These are phyloP conservation scores for Fraxinus paxiana DNA, from an alignment of 305 asterid genomes.

Conservation along the genomic window DNA sequence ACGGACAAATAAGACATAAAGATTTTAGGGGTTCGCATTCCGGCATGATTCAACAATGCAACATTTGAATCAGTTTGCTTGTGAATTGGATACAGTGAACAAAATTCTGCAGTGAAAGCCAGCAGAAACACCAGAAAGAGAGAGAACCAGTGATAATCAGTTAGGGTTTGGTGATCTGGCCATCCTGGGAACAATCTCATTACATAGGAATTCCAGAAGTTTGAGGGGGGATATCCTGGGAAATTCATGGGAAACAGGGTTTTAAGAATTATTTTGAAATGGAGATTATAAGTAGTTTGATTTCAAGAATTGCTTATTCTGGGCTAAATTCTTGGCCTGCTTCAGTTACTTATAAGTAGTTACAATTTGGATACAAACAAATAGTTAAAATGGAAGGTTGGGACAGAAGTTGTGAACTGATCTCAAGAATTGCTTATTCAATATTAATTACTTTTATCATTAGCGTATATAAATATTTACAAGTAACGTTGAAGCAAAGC, in stretches of 20 bases:
- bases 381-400: background rate
- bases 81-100: conserved; percentile 35
- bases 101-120: conserved; percentile 50
- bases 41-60: conserved; percentile 28
- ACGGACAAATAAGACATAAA: conserved; percentile 56
- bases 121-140: conserved; percentile 43
- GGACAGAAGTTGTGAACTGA: background rate
- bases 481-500: background rate
- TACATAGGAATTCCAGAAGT: conserved; percentile 47
- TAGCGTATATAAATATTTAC: background rate
- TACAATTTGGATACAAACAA: background rate
- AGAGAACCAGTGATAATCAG: conserved; percentile 31
- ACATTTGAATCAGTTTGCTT: conserved; percentile 19
- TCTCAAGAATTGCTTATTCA: background rate
- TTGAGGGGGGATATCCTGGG: conserved; percentile 2
- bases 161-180: conserved; percentile 38
- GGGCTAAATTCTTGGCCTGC: background rate
- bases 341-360: background rate
- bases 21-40: conserved; percentile 48
- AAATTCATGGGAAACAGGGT: background rate
- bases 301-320: background rate
- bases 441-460: background rate
- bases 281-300: background rate
- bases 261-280: background rate
- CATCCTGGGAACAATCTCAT: conserved; percentile 49